Base-by-base conservation (phyloP, 116 monocot genomes). In the Cymodocea nodosa region DNA sequence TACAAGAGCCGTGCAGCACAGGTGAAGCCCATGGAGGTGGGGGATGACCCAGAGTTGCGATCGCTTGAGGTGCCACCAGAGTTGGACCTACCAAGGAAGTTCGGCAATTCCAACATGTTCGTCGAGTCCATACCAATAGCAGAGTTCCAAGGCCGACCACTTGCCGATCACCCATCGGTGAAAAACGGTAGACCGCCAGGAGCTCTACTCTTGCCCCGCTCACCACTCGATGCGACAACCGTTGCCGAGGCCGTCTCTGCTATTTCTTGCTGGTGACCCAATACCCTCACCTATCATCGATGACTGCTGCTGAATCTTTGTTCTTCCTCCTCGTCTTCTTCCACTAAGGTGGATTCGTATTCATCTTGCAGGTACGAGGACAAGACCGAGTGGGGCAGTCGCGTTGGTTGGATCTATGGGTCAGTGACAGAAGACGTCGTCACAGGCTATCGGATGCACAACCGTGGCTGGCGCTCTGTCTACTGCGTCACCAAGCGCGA, bases 391-490 rank as follows among this genome's bases (percentile, higher is more conserved):
- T 92, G 92, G 92, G 92, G 92, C 2, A 62, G 61, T 2, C 59
- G 87, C 12, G 67, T 88, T 1, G 92, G 92, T 20, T 88, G 92
- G 88, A 92, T 92, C 76, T 88, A 92, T 63, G 92, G 92, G 6
- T 92, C 92, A 23, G 92, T 93, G 71, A 93, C 92, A n/a, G 92
- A 93, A 59, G 92, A 88, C 60, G 93, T 93, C 75, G 93, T 93
- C 18, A 93, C 85, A 0, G 93, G 93, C 11, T 88, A 88, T 75
- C 78, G 89, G 7, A 93, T 93, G 93, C 93, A 93, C 81, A 93
- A 93, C 63, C 88, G 85, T 0, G 88, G 88, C 20, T 85, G 89
- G 89, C 74, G 85, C 7, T 88, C 85, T 0, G 79, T 93, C 50
- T 93, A 88, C 77, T 88, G 88, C 77, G 71, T 93, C 51, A 81